Base-by-base conservation (phyloP, 2,329 filamentous ascomycete species). In the Drechslera avenae region DNA sequence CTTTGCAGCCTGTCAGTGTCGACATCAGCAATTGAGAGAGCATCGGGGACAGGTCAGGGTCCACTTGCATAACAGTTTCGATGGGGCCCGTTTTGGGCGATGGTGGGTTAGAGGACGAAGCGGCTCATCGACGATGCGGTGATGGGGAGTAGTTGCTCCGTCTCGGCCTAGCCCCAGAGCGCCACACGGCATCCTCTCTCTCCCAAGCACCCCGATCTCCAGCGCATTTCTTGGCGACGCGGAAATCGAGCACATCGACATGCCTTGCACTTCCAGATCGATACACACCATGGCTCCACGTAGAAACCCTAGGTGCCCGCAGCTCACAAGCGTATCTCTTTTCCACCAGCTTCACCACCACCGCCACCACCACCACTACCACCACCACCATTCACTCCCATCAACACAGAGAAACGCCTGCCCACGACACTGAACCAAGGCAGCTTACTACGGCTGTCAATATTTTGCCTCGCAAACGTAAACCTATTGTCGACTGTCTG, bases 101-200 rank as follows among this genome's bases (percentile, higher is more conserved):
- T 39, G 44, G 33, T 19, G 46, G 39, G 37, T 37, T 32, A 21
- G 32, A 35, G 31, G 40, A 46, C 21, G 53, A 54, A 28, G 26
- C 9, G 46, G 48, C 46, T 42, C 58, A 60, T 60, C 57, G 57
- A 44, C 57, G 57, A 60, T 60, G 41, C 57, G 56, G 59, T 60
- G 47, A 31, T 32, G n/a, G 32, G 13, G 19, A 30, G 39, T 39
- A 39, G 39, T 9, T 23, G 23, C 7, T 33, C 21, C 17, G 52
- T 52, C 51, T 39, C 32, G 39, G 51, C 46, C 58, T 52, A 50
- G 52, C 39, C 52, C 39, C 18, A 31, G 39, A 30, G 43, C 36
- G 39, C 47, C 50, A 56, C 18, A 44, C 13, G 17, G 31, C 28
- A 28, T 39, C 34, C 51, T 45, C 34, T 19, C 34, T 19, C 45